Evolutionary conservation across 2,329 filamentous ascomycete genomes (phyloP), one percentile per base, ranked within the genome.

Genomic region (Aspergillus ustus): DNA sequence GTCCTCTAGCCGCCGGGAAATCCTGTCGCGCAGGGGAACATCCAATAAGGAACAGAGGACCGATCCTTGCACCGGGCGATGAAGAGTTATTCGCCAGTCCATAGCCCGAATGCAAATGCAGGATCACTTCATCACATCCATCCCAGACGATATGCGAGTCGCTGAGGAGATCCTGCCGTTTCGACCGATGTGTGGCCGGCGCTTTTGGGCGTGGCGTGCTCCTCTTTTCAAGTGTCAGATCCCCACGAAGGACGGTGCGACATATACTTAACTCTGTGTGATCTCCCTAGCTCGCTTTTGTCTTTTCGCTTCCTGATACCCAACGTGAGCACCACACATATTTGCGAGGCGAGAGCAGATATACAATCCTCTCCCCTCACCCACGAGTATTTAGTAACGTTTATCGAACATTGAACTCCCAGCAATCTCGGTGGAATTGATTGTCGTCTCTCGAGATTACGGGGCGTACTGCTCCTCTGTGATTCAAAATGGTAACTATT

Each of bases 71-170:
- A n/a, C n/a, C n/a, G n/a, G n/a, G n/a, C n/a, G n/a, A n/a, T 40
- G 50, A 49, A 31, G 52, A 56, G 55, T 56, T 28, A 65, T 62
- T 63, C 63, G 61, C 54, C 53, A 37, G 25, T 59, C 54, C 52
- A 43, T 63, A 59, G 54, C 60, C 45, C 31, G 48, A 49, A 63
- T 67, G 67, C 67, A 69, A 57, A 58, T 66, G 50, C 63, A 66
- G 34, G 52, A 56, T 58, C 54, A 59, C 51, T 57, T 56, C 51
- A 57, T 69, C 67, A 69, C 67, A 67, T 63, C 57, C 49, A 59
- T 40, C 34, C 8, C 46, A 49, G 48, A 37, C 28, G 20, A 61
- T 59, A 49, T 59, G n/a, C n/a, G n/a, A n/a, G n/a, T 65, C 50
- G 55, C 55, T 58, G 51, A 57, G 17, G 13, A 7, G 11, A 43